A percentile compares a stretch with the other conserved stretches of the same genome.
Conservation (phyloP, 164 flowering plant species). For the Sextonia rubra region DNA sequence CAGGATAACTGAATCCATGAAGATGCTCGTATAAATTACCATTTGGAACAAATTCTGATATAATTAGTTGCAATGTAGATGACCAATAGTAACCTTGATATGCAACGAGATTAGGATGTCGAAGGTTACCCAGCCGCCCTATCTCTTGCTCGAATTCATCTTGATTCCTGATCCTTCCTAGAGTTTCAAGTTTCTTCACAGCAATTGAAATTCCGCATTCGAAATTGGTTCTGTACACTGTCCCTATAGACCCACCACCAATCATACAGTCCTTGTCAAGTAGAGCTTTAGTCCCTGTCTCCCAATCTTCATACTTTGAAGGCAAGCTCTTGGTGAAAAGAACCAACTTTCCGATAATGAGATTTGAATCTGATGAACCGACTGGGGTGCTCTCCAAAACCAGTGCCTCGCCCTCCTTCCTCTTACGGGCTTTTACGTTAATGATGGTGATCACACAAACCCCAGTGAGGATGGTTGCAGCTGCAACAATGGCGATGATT, state of each 20-base stretch:
- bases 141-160: constrained; percentile 99
- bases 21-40: constrained; percentile 82
- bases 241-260: constrained; percentile 85
- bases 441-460: constrained; percentile 64
- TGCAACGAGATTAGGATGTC: constrained; percentile 70
- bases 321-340: constrained; percentile 91
- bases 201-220: constrained; percentile 90
- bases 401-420: constrained; percentile 31
- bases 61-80: constrained; percentile 70
- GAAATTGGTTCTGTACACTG: constrained; percentile 76
- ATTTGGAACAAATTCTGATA: constrained; percentile 74
- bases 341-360: constrained; percentile 89
- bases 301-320: constrained; percentile 95
- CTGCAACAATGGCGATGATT: constrained; percentile 89
- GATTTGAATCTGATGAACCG: constrained; percentile 67
- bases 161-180: constrained; percentile 82
- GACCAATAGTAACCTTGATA: constrained; percentile 97
- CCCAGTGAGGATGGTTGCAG: constrained; percentile 72
- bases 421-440: constrained; percentile 58
- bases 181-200: constrained; percentile 86
- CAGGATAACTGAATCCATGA: constrained; percentile 50
- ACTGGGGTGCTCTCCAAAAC: constrained; percentile 69
- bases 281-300: constrained; percentile 89
- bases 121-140: constrained; percentile 67
- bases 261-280: constrained; percentile 81